Percentiles rank a stretch among this genome's conserved stretches.
phyloP scores from a whole-genome alignment of 805 yeast genomes.

The Metschnikowia matae region DNA sequence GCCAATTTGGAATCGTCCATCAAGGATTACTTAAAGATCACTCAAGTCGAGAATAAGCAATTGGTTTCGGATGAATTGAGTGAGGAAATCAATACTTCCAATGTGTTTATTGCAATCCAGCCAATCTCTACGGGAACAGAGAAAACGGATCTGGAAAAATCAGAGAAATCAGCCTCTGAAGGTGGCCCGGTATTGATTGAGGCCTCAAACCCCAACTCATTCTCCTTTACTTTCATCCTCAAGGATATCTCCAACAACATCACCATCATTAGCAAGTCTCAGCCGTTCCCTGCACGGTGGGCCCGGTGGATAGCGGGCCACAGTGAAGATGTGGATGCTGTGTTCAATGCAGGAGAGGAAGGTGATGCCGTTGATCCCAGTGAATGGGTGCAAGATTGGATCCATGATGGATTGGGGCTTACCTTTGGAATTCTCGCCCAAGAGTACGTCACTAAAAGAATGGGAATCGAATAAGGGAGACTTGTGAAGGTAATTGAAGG shows the following conservation, averaged over 20 bases:
- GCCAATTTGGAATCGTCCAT: constrained; percentile 83
- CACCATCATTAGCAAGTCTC: constrained; percentile 72
- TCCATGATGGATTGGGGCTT: constrained; percentile 60
- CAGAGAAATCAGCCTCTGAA: too few relatives aligned
- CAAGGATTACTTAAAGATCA: constrained; percentile 36
- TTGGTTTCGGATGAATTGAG: constrained; percentile 16
- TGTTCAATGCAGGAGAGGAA: constrained; percentile 22
- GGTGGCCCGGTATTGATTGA: constrained; percentile 37
- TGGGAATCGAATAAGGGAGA: constrained; percentile 48
- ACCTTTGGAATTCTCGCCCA: constrained; percentile 87
- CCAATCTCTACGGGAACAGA: constrained; percentile 37
- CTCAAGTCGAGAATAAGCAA: constrained; percentile 15
- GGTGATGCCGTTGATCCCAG: constrained; percentile 31
- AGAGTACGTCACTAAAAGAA: constrained; percentile 82
- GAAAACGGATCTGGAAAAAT: constrained; percentile 5
- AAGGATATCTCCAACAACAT: constrained; percentile 78
- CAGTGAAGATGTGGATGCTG: constrained; percentile 18
- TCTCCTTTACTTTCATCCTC: constrained; percentile 71
- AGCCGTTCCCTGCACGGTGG: constrained; percentile 89
- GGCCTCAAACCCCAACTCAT: constrained; percentile 48
- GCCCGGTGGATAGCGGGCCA: constrained; percentile 79
- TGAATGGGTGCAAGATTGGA: constrained; percentile 45
- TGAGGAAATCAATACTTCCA: constrained; percentile 41
- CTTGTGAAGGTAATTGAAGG: not conserved
- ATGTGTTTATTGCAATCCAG: constrained; percentile 66